Evolutionary conservation across 495 filamentous ascomycete species (phyloP), one percentile per base, ranked within the genome.

Genomic region (Lophium mytilinum): DNA sequence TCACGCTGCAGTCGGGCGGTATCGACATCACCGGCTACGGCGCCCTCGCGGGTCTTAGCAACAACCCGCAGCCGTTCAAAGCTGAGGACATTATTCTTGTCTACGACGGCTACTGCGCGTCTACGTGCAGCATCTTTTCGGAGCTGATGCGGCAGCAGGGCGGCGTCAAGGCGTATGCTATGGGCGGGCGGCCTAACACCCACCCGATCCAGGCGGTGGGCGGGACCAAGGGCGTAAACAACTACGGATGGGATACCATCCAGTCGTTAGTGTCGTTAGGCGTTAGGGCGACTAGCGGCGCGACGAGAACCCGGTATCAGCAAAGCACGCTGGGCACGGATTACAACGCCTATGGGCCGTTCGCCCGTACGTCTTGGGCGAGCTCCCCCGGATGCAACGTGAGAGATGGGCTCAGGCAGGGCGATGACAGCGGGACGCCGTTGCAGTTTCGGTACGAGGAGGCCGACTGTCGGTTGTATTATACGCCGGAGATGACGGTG

Each of bases 141-240:
- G 76, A 81, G 40, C 72, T 83, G 41, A 74, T 86, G 68, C 71
- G 75, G 3, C 69, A 76, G 53, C 73, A 79, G 61, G 81, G 72
- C 12, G 74, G 75, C 30, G 78, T 88, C 1, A 79, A 79, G 61
- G 79, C 78, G 24, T 76, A 87, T 45, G 77, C 76, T 1, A 69
- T 86, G 35, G 84, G 84, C 15, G 84, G 84, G 12, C 76, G 83
- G 17, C 79, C 82, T 8, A 68, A 71, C 51, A 60, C 69, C 4
- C 71, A 69, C n/a, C 73, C 76, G 5, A 88, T 88, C 70, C 83
- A 86, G 70, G 80, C 75, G 14, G 73, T 85, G 9, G 83, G 83
- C 9, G 78, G 78, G 17, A 76, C 79, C 0, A 83, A 83, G 64
- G 83, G 84, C 14, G 51, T 50, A 18, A 68, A 66, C 51, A 59